These are phyloP conservation scores for Coemansia sp. DNA, from an alignment of 192 early-diverging fungal genomes.

Conservation along the genomic window DNA sequence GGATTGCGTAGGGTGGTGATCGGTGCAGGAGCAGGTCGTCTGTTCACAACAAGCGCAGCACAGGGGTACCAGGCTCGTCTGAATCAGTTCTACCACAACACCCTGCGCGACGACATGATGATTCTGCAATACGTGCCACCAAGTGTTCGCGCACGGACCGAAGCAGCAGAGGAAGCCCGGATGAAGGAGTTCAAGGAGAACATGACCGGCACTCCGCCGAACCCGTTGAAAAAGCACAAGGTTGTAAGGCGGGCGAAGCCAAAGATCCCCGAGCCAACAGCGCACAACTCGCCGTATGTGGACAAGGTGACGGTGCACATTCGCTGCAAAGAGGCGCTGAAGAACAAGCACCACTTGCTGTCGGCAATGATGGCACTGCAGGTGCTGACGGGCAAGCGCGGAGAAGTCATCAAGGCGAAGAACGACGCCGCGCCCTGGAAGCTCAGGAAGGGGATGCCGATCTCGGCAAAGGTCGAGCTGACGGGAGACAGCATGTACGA, in stretches of 20 bases:
- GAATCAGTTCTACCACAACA: slow-evolving; percentile 70
- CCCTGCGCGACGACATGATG: slow-evolving; percentile 74
- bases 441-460: slow-evolving; percentile 90
- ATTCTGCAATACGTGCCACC: slow-evolving; percentile 73
- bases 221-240: slow-evolving; percentile 51
- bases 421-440: slow-evolving; percentile 79
- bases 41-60: slow-evolving; percentile 25
- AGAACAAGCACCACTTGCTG: slow-evolving; percentile 87
- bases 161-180: slow-evolving; percentile 31
- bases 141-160: slow-evolving; percentile 37
- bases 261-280: slow-evolving; percentile 59
- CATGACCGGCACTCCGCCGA: slow-evolving; percentile 43
- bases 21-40: slow-evolving; percentile 9
- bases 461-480: slow-evolving; percentile 79
- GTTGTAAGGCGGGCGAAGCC: slow-evolving; percentile 55
- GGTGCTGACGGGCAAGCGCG: slow-evolving; percentile 77
- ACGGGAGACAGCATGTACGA: slow-evolving; percentile 85
- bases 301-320: slow-evolving; percentile 79
- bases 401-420: slow-evolving; percentile 79
- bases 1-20: slow-evolving; percentile 19
- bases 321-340: slow-evolving; percentile 81
- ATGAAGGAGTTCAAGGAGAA: slow-evolving; percentile 29
- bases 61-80: slow-evolving; percentile 60
- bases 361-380: slow-evolving; percentile 91
- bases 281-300: slow-evolving; percentile 67